A percentile compares a stretch with the other conserved stretches of the same genome.
These are phyloP conservation scores for Aspergillus eucalypticola DNA, from an alignment of 2,329 filamentous ascomycete genomes.

Conservation along the genomic window DNA sequence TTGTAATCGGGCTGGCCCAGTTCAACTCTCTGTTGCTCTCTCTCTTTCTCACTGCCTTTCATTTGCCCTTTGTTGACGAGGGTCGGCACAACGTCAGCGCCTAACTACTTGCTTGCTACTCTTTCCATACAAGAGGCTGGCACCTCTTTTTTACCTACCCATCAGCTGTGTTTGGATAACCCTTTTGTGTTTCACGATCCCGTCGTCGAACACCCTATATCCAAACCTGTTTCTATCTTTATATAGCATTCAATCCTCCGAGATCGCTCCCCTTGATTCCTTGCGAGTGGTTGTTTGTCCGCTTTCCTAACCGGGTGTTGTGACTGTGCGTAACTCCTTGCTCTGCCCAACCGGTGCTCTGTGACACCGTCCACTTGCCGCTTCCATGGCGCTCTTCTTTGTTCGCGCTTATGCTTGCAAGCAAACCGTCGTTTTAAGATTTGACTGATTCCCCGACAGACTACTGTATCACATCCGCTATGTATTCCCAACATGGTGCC, in stretches of 20 bases:
- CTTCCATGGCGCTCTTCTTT: background rate
- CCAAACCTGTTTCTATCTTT: slow-evolving; percentile 5
- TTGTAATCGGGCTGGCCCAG: slow-evolving; percentile 39
- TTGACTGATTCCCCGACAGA: slow-evolving; percentile 23
- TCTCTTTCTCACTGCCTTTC: slow-evolving; percentile 21
- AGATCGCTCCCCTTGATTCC: background rate
- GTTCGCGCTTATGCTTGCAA: slow-evolving; percentile 17
- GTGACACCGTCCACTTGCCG: background rate
- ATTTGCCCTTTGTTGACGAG: slow-evolving; percentile 26
- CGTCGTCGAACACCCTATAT: slow-evolving; percentile 13
- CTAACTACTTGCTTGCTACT: slow-evolving; percentile 10
- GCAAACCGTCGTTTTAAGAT: slow-evolving; percentile 22
- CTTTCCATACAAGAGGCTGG: slow-evolving; percentile 35
- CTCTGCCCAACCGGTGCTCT: slow-evolving; percentile 4
- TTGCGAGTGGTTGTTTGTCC: slow-evolving; percentile 1
- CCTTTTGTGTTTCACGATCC: slow-evolving; percentile 19
- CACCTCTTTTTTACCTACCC: slow-evolving; percentile 27
- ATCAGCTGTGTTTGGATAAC: slow-evolving; percentile 23
- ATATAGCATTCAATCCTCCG: background rate
- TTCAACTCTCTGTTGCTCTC: slow-evolving; percentile 35
- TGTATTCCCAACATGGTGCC: slow-evolving; percentile 78
- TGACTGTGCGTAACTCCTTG: slow-evolving; percentile 15
- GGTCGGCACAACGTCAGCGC: slow-evolving; percentile 23
- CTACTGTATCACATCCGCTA: slow-evolving; percentile 38
- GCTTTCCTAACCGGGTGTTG: slow-evolving; percentile 19